Evolutionary conservation across 306 rosid species (phyloP).

Genomic region (Urtica urens): DNA sequence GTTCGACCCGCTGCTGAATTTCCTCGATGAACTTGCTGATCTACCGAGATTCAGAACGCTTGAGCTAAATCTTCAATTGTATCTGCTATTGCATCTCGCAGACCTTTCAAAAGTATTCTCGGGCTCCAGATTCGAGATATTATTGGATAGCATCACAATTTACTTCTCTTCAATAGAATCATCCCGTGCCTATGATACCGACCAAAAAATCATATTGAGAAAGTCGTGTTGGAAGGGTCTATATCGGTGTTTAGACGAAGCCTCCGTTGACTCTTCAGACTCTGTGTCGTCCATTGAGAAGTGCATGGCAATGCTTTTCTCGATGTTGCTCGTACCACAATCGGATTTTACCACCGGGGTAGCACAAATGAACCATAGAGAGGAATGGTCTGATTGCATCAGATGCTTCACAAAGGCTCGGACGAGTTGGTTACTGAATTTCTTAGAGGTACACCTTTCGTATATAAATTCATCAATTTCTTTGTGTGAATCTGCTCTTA

Average conservation of each 20-base stretch:
- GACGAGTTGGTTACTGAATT: conserved; percentile 50
- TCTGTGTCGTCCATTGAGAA: conserved; percentile 49
- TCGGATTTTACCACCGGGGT: conserved; percentile 17
- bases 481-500: neutral
- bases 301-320: conserved; percentile 71
- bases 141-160: conserved; percentile 45
- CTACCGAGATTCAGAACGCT: conserved; percentile 67
- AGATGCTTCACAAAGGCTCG: conserved; percentile 79
- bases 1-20: conserved; percentile 58
- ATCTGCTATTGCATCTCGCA: conserved; percentile 57
- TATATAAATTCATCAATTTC: conserved; percentile 6
- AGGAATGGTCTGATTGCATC: conserved; percentile 73
- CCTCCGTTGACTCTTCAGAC: conserved; percentile 44
- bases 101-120: conserved; percentile 66
- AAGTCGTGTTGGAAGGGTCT: conserved; percentile 92
- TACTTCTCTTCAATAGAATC: conserved; percentile 43
- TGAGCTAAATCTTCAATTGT: conserved; percentile 58
- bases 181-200: conserved; percentile 19
- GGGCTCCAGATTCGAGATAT: conserved; percentile 64
- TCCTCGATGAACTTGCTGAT: conserved; percentile 85
- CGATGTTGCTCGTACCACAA: conserved; percentile 43
- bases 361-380: conserved; percentile 20
- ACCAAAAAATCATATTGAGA: conserved; percentile 34
- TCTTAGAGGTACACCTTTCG: conserved; percentile 47
- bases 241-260: conserved; percentile 56